Conservation (phyloP, 192 early-diverging fungal genomes). For the Coemansia sp. region DNA sequence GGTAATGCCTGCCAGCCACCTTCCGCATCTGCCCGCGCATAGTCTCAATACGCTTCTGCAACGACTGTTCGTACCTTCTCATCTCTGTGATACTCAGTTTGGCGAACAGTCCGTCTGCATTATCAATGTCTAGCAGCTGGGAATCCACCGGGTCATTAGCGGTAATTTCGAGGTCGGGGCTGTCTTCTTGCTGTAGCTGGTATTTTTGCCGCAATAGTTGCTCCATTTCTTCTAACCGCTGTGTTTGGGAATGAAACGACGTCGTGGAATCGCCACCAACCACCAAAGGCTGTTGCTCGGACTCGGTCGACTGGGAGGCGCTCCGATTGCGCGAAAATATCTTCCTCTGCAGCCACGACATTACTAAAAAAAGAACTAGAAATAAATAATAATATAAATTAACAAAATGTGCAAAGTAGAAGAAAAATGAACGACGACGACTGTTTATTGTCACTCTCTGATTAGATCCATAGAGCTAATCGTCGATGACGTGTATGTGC, state of each 20-base stretch:
- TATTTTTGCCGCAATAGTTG: neutral
- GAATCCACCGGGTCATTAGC: neutral
- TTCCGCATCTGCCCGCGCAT: constrained; percentile 39
- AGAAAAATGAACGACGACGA: neutral
- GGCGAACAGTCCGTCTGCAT: constrained; percentile 25
- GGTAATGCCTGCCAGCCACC: constrained; percentile 40
- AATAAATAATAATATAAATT: too few species aligned
- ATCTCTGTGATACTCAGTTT: constrained; percentile 38
- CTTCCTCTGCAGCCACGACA: constrained; percentile 33
- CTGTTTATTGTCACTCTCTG: neutral
- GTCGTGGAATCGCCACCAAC: neutral
- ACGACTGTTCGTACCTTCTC: constrained; percentile 32
- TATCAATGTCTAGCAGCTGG: constrained; percentile 6
- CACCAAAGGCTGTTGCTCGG: neutral
- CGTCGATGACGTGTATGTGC: constrained; percentile 4
- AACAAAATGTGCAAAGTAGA: neutral
- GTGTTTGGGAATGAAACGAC: neutral
- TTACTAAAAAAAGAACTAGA: neutral
- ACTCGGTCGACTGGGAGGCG: constrained; percentile 18
- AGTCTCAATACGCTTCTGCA: constrained; percentile 30
- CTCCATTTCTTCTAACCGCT: constrained; percentile 4
- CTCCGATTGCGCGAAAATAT: constrained; percentile 20
- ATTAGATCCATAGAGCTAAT: neutral
- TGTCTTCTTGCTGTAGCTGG: neutral
- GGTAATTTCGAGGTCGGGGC: neutral